phyloP scores from a whole-genome alignment of 2,329 filamentous ascomycete species.

The Macroventuria anomochaeta region DNA sequence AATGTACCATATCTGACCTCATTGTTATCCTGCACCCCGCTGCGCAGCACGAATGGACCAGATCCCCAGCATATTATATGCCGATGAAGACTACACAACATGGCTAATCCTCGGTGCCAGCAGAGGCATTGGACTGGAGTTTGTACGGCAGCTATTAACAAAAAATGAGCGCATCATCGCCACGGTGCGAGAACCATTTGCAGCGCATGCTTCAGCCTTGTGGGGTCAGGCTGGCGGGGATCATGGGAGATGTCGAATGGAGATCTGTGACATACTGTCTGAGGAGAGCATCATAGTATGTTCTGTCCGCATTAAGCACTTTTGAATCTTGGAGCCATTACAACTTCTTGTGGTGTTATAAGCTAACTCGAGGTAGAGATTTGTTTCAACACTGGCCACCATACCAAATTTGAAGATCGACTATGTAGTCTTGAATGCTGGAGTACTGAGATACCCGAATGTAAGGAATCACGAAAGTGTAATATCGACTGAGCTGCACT shows the following conservation, averaged over 20 bases:
- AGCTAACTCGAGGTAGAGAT: slow-evolving; percentile 45
- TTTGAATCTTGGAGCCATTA: neutral
- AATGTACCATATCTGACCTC: slow-evolving; percentile 20
- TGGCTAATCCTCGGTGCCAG: slow-evolving; percentile 57
- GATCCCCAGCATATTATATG: slow-evolving; percentile 52
- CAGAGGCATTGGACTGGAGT: slow-evolving; percentile 60
- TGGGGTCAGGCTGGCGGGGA: slow-evolving; percentile 52
- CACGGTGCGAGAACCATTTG: slow-evolving; percentile 55
- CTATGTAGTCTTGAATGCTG: slow-evolving; percentile 64
- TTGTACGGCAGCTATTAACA: slow-evolving; percentile 57
- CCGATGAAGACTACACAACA: slow-evolving; percentile 51
- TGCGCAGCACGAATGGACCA: slow-evolving; percentile 47
- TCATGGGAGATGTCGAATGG: slow-evolving; percentile 56
- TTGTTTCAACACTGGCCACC: slow-evolving; percentile 50
- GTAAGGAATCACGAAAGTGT: slow-evolving; percentile 46
- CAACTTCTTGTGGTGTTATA: neutral
- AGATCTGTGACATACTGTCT: slow-evolving; percentile 61
- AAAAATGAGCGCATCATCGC: slow-evolving; percentile 59
- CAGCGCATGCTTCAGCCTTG: slow-evolving; percentile 49
- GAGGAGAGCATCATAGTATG: slow-evolving; percentile 58
- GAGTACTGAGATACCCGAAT: slow-evolving; percentile 63
- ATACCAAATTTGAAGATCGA: slow-evolving; percentile 57
- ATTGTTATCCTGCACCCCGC: slow-evolving; percentile 16
- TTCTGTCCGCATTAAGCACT: neutral
- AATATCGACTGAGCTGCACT: slow-evolving; percentile 29